Base-by-base conservation (phyloP, 78 protist species). In the Diacronema lutheri region DNA sequence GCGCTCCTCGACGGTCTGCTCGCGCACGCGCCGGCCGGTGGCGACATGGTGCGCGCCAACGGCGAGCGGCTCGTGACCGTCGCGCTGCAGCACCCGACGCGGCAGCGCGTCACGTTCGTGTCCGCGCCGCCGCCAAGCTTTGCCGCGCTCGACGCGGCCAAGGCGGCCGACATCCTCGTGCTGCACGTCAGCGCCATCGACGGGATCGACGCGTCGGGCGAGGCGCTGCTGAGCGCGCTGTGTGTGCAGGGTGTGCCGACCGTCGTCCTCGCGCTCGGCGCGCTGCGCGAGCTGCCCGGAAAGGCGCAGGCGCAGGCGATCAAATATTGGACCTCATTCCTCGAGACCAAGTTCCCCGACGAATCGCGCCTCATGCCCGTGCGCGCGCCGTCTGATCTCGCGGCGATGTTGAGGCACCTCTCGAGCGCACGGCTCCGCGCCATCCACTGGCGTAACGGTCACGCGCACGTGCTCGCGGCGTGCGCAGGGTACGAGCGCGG, bases 91-190 rank as follows among this genome's bases (percentile, higher is more conserved):
- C 16, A 3, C 16, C 50, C 50, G 16, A 13, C 5, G 33, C 44
- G 46, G 33, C 55, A 38, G 55, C 46, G 76, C 31, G 37, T 68
- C 76, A 68, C 76, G 37, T 14, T 38, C 20, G 29, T 68, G 29
- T 31, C 21, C 25, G 40, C 76, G 41, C 10, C 31, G 50, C 41
- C 40, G 29, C 29, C 26, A 0, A 44, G 37, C 31, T 16, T 9
- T 33, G 46, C 76, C 21, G 76, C 37, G 55, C 76, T 68, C 76
- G 76, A 68, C 55, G 76, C 76, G 46, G 19, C 9, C n/a, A 68
- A 68, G 76, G 76, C 46, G 76, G 50, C 26, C 16, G 76, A 68
- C 35, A 44, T 68, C 29, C 7, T 38, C 12, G 31, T 68, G 37
- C 76, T 68, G 40, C 40, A 2, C 31, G 1, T 68, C n/a, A n/a